Evolutionary conservation across 352 stramenopile genomes (phyloP).

Genomic region (Phytophthora lateralis): DNA sequence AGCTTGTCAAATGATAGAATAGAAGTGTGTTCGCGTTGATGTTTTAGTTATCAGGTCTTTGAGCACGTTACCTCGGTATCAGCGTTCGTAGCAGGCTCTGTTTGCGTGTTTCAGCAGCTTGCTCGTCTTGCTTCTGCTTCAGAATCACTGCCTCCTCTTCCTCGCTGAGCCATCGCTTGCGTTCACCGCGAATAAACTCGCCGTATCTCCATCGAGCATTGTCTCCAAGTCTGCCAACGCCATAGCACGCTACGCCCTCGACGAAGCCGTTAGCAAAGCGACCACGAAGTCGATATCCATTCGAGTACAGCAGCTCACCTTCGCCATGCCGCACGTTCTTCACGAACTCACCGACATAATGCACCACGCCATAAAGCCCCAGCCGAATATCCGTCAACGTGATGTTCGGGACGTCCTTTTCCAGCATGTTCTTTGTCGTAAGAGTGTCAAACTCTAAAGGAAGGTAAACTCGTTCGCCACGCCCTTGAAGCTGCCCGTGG

Average conservation of each 20-base stretch:
- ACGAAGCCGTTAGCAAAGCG: slow-evolving; percentile 54
- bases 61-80: slow-evolving; percentile 4
- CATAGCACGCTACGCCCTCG: slow-evolving; percentile 48
- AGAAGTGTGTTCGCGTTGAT: slow-evolving; percentile 18
- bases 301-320: slow-evolving; percentile 57
- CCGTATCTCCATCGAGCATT: slow-evolving; percentile 37
- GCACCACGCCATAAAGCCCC: slow-evolving; percentile 58
- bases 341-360: slow-evolving; percentile 59
- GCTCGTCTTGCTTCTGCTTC: slow-evolving; percentile 12
- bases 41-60: neutral
- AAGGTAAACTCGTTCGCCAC: slow-evolving; percentile 56
- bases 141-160: slow-evolving; percentile 47
- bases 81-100: slow-evolving; percentile 21
- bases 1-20: slow-evolving; percentile 21
- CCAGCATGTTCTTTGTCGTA: slow-evolving; percentile 36
- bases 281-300: slow-evolving; percentile 57
- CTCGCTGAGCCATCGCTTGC: slow-evolving; percentile 51
- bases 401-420: slow-evolving; percentile 16
- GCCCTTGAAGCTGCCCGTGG: slow-evolving; percentile 54
- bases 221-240: slow-evolving; percentile 37
- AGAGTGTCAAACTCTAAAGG: slow-evolving; percentile 51
- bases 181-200: slow-evolving; percentile 43
- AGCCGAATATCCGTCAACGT: slow-evolving; percentile 7
- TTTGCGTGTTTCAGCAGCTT: slow-evolving; percentile 9
- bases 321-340: slow-evolving; percentile 54